Percentiles rank a stretch among this genome's conserved stretches.
These are phyloP conservation scores for Bjerkandera adusta DNA, from an alignment of 1,284 basidiomycete genomes.

Conservation along the genomic window DNA sequence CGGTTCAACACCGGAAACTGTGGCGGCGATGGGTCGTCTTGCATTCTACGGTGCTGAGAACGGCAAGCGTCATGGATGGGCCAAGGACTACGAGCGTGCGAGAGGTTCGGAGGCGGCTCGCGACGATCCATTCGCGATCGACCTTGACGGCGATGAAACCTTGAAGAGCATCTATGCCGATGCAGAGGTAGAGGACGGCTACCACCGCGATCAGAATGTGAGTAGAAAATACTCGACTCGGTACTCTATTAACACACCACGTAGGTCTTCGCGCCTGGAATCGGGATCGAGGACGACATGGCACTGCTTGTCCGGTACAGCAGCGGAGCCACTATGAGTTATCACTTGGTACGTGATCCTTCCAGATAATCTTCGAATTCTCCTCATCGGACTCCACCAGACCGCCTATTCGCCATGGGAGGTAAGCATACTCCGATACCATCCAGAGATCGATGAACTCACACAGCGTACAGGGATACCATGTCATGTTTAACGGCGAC, in stretches of 20 bases:
- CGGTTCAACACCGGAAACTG: constrained; percentile 46
- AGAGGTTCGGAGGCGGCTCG: constrained; percentile 42
- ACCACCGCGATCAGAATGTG: constrained; percentile 41
- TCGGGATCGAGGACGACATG: constrained; percentile 59
- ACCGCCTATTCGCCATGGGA: constrained; percentile 44
- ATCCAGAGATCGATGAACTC: constrained; percentile 1
- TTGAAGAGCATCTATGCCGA: constrained; percentile 46
- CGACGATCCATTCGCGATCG: constrained; percentile 49
- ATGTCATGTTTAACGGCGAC: constrained; percentile 54
- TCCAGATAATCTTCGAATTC: too few relatives aligned
- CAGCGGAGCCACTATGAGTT: constrained; percentile 50
- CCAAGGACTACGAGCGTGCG: constrained; percentile 44
- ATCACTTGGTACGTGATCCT: constrained; percentile 40
- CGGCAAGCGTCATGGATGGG: constrained; percentile 49
- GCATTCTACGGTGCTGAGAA: constrained; percentile 49
- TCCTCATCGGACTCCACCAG: constrained; percentile 14
- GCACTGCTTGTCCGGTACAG: constrained; percentile 48
- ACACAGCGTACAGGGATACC: constrained; percentile 34
- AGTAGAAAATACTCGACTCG: constrained; percentile 9
- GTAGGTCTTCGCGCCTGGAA: constrained; percentile 48
- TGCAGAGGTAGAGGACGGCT: constrained; percentile 44
- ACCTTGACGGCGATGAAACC: constrained; percentile 44
- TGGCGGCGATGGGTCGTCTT: constrained; percentile 47
- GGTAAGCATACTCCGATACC: constrained; percentile 10
- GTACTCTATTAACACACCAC: background rate